A percentile compares a stretch with the other conserved stretches of the same genome.
Evolutionary conservation across 78 protist species (phyloP).

Genomic region (Tieghemostelium lacteum): DNA sequence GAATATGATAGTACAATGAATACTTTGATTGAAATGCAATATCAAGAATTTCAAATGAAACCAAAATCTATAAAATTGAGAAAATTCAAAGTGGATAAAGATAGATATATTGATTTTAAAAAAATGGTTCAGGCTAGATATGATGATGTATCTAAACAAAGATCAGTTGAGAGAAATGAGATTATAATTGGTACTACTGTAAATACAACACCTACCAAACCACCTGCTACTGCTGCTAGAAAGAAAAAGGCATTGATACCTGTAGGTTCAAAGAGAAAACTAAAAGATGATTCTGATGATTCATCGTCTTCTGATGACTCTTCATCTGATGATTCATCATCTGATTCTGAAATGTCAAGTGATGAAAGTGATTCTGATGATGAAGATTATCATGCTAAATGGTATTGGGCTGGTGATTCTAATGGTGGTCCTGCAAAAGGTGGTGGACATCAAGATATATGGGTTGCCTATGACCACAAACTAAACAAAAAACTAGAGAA

Average conservation of each 20-base stretch:
- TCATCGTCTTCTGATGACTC: not conserved
- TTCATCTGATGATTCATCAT: not conserved
- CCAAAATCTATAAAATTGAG: not conserved
- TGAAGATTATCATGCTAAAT: constrained; percentile 55
- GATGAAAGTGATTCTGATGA: constrained; percentile 24
- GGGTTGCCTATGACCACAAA: constrained; percentile 30
- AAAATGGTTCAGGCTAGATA: constrained; percentile 50
- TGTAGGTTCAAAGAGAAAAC: not conserved
- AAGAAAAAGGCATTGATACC: not conserved
- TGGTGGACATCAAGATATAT: constrained; percentile 75
- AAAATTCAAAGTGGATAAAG: constrained; percentile 47
- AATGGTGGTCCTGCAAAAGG: constrained; percentile 73
- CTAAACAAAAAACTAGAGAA: constrained; percentile 36
- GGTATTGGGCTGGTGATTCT: constrained; percentile 77
- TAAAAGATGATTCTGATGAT: not conserved
- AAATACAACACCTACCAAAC: not conserved
- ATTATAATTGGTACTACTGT: not conserved
- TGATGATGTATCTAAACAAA: constrained; percentile 39
- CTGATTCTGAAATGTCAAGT: not conserved
- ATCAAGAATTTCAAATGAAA: constrained; percentile 19
- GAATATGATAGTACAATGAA: constrained; percentile 35
- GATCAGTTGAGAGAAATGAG: constrained; percentile 69
- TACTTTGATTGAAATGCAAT: constrained; percentile 34
- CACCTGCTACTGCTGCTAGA: constrained; percentile 6
- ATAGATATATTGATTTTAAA: constrained; percentile 52